A percentile compares a stretch with the other conserved stretches of the same genome.
Conservation (phyloP, 148 eudicot genomes). For the Cornus suecica region DNA sequence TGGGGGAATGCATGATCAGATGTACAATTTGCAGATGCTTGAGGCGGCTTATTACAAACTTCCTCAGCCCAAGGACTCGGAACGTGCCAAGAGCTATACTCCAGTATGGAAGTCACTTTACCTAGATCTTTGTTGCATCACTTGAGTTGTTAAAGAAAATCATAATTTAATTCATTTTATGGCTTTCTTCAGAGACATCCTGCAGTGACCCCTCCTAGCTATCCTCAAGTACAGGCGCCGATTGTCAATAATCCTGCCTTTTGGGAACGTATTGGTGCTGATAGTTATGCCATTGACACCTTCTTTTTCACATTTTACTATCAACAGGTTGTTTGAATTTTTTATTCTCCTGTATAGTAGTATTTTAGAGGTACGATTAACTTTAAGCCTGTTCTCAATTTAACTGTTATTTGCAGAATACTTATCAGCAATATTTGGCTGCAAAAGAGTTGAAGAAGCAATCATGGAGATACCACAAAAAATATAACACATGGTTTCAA, state of each 20-base stretch:
- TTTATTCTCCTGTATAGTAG: conserved; percentile 1
- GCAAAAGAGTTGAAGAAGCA: conserved; percentile 95
- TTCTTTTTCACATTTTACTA: conserved; percentile 88
- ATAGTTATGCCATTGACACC: conserved; percentile 71
- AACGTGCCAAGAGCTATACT: conserved; percentile 77
- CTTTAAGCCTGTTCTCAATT: conserved; percentile 13
- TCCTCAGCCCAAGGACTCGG: conserved; percentile 94
- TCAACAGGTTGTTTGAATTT: conserved; percentile 56
- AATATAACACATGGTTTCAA: conserved; percentile 94
- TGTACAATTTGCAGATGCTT: conserved; percentile 79
- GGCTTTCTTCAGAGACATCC: conserved; percentile 71
- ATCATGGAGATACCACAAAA: conserved; percentile 97
- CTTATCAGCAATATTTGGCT: conserved; percentile 98
- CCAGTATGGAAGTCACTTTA: conserved; percentile 55
- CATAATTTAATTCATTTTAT: neutral
- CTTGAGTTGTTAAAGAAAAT: conserved; percentile 3
- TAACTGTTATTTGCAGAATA: conserved; percentile 53
- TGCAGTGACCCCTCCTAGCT: conserved; percentile 78
- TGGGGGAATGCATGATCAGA: conserved; percentile 67
- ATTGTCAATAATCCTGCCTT: conserved; percentile 91
- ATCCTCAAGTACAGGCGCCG: conserved; percentile 97
- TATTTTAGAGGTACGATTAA: neutral
- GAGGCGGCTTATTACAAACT: conserved; percentile 81
- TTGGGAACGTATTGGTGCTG: conserved; percentile 91
- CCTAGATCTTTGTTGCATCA: conserved; percentile 8